phyloP scores from a whole-genome alignment of 1,284 basidiomycete species.

The Fomes fomentarius region DNA sequence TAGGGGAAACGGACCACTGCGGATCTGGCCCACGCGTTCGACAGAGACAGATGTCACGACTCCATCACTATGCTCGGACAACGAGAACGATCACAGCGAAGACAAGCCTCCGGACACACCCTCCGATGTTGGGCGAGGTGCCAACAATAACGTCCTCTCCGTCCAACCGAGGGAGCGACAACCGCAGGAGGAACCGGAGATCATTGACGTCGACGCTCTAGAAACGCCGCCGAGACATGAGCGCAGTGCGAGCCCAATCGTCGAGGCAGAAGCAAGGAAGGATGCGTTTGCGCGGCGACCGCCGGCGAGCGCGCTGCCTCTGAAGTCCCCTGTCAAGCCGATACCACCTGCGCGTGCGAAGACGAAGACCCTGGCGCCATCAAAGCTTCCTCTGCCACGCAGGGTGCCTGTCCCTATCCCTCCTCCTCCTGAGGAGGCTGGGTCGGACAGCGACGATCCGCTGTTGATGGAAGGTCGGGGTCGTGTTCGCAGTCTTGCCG shows the following conservation, averaged over 20 bases:
- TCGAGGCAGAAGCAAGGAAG: constrained; percentile 13
- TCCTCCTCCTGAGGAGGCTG: not conserved
- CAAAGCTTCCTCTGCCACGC: constrained; percentile 13
- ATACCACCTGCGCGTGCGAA: constrained; percentile 50
- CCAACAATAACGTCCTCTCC: not conserved
- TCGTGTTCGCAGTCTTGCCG: not conserved
- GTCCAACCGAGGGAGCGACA: constrained; percentile 1
- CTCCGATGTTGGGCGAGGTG: constrained; percentile 16
- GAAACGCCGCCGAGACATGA: constrained; percentile 16
- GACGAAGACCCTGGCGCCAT: constrained; percentile 6
- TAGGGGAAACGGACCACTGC: constrained; percentile 7
- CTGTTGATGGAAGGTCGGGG: constrained; percentile 6
- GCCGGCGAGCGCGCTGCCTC: constrained; percentile 64
- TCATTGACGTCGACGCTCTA: constrained; percentile 28
- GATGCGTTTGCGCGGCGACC: constrained; percentile 58
- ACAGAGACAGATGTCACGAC: constrained; percentile 43
- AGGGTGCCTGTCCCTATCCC: constrained; percentile 10
- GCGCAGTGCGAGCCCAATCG: constrained; percentile 1
- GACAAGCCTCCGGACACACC: constrained; percentile 36
- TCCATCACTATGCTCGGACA: constrained; percentile 73
- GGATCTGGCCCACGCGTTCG: constrained; percentile 31
- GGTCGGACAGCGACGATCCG: constrained; percentile 29
- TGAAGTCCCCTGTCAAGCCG: constrained; percentile 55
- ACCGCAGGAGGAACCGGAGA: constrained; percentile 16
- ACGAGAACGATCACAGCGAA: constrained; percentile 42